Conservation (phyloP, 306 rosid species). For the Carpinus fangiana region DNA sequence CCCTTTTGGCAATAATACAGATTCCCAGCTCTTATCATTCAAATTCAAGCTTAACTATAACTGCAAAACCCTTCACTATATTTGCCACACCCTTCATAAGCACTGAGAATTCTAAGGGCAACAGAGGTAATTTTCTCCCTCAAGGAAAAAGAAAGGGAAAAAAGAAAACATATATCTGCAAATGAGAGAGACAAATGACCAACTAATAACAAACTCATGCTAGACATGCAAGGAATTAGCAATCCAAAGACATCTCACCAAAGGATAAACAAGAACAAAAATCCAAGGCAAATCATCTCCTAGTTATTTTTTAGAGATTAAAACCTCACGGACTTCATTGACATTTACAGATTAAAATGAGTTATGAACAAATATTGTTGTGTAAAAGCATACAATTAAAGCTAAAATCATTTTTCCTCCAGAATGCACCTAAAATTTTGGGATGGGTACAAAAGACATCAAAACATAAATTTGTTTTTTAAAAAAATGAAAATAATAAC, state of each 20-base stretch:
- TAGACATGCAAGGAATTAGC: background rate
- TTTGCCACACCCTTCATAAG: background rate
- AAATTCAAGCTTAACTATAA: background rate
- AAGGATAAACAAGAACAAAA: background rate
- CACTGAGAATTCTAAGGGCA: background rate
- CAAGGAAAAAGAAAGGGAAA: background rate
- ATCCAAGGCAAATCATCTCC: background rate
- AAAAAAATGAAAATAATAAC: background rate
- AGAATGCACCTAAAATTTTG: background rate
- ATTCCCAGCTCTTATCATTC: background rate
- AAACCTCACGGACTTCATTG: background rate
- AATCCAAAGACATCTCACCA: background rate
- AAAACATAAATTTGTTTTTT: no score
- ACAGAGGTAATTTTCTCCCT: background rate
- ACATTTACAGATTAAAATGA: background rate
- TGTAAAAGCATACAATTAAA: background rate
- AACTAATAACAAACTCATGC: background rate
- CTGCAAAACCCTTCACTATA: conserved; percentile 1
- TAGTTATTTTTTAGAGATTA: background rate
- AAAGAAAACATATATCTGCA: background rate
- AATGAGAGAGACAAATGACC: no score
- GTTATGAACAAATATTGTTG: background rate
- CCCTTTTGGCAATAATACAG: background rate
- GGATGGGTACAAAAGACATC: background rate
- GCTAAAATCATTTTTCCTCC: background rate